These are phyloP conservation scores for Apiotrichum mycotoxinovorans DNA, from an alignment of 1,284 basidiomycete genomes.

Conservation along the genomic window DNA sequence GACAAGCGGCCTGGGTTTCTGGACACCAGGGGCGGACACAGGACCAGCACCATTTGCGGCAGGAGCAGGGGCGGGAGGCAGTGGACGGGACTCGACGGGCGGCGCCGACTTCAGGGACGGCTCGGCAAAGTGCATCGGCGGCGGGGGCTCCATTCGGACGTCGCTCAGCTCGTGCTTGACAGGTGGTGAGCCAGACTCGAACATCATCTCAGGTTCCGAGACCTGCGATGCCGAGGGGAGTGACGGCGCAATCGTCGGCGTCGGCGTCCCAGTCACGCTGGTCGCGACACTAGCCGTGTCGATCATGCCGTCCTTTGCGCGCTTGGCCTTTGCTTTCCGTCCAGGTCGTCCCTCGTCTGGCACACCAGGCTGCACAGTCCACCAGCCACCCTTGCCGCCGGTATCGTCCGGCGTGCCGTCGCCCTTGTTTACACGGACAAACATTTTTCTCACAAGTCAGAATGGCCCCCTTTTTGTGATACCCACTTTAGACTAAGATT, in stretches of 20 bases:
- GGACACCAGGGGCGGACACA: too few species aligned
- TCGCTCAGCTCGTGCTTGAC: not conserved
- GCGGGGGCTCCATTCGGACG: not conserved
- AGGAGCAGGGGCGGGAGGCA: too few species aligned
- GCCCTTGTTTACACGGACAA: slow-evolving; percentile 47
- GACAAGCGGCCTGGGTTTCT: too few species aligned
- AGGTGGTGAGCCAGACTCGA: not conserved
- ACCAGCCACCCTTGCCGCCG: slow-evolving; percentile 50
- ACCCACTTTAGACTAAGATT: slow-evolving; percentile 49
- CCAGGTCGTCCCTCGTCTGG: slow-evolving; percentile 49
- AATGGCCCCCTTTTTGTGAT: not conserved
- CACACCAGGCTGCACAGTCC: slow-evolving; percentile 48
- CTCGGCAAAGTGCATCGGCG: not conserved
- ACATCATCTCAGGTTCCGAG: not conserved
- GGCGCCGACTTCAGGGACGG: not conserved
- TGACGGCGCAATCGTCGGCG: not conserved
- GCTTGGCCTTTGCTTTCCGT: slow-evolving; percentile 43
- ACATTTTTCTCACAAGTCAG: slow-evolving; percentile 45
- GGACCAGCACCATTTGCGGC: too few species aligned
- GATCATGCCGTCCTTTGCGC: slow-evolving; percentile 5
- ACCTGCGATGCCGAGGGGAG: not conserved
- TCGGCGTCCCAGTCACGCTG: slow-evolving; percentile 2
- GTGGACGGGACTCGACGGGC: too few species aligned
- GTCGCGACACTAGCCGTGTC: not conserved
- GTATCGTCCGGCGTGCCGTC: slow-evolving; percentile 44